Percentiles rank a stretch among this genome's conserved stretches.
These are phyloP conservation scores for Coelastrella sp. DNA, from an alignment of 139 green algal genomes.

Conservation along the genomic window DNA sequence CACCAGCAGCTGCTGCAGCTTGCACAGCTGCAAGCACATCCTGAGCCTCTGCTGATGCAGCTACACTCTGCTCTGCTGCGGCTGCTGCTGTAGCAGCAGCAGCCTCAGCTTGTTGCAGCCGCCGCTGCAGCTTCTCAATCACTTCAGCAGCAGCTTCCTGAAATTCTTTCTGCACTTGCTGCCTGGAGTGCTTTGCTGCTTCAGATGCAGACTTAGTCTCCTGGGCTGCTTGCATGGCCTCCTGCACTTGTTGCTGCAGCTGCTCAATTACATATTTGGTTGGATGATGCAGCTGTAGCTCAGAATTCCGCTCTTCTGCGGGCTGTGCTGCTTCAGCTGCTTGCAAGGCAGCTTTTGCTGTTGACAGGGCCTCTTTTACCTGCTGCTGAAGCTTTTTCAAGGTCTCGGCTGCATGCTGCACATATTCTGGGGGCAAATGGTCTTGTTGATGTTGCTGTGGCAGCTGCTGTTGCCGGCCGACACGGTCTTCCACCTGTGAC, in stretches of 20 bases:
- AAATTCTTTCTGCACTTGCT: background rate
- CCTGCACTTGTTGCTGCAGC: background rate
- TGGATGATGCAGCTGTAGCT: too few species aligned
- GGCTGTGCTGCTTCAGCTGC: too few species aligned
- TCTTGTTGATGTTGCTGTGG: background rate
- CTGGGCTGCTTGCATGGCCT: background rate
- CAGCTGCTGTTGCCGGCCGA: constrained; percentile 9
- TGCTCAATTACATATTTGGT: background rate
- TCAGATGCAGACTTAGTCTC: background rate
- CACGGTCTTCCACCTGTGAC: constrained; percentile 8
- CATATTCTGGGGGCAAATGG: too few species aligned
- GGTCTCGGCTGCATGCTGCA: too few species aligned
- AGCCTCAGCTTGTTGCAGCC: background rate
- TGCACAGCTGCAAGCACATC: background rate
- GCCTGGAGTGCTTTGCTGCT: background rate
- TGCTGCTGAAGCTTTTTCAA: background rate
- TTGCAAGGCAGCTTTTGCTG: background rate
- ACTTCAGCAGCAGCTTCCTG: background rate
- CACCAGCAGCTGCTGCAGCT: background rate
- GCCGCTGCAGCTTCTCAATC: background rate
- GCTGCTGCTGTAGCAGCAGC: background rate
- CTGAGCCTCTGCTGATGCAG: background rate
- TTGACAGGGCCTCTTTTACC: background rate
- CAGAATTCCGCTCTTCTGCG: too few species aligned
- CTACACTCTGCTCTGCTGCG: background rate